phyloP scores from a whole-genome alignment of 805 yeast genomes.

The Isabelozyma pseudorhagii region DNA sequence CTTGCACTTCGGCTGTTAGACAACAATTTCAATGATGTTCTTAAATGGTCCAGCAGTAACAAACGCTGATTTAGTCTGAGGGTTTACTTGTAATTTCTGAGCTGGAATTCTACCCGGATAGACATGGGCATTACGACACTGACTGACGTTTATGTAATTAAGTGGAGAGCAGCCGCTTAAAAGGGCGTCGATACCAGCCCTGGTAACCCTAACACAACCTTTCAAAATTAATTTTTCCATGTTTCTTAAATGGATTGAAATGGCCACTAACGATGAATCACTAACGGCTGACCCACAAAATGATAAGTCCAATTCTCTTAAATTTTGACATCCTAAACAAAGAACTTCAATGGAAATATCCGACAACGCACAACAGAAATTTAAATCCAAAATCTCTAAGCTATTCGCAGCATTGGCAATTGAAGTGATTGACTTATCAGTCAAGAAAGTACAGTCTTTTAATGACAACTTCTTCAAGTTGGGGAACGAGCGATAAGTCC shows the following conservation, averaged over 20 bases:
- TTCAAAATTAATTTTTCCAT: slow-evolving; percentile 51
- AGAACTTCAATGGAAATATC: slow-evolving; percentile 67
- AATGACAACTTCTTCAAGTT: slow-evolving; percentile 50
- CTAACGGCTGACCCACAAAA: slow-evolving; percentile 82
- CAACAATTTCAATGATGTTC: slow-evolving; percentile 55
- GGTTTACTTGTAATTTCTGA: slow-evolving; percentile 47
- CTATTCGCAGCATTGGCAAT: slow-evolving; percentile 60
- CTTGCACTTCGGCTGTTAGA: slow-evolving; percentile 20
- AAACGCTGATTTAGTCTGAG: slow-evolving; percentile 55
- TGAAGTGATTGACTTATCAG: slow-evolving; percentile 61
- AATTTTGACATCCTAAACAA: slow-evolving; percentile 59
- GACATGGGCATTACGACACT: slow-evolving; percentile 66
- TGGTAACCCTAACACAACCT: slow-evolving; percentile 74
- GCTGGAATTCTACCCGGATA: slow-evolving; percentile 63
- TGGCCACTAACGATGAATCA: slow-evolving; percentile 60
- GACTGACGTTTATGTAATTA: slow-evolving; percentile 57
- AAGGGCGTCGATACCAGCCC: slow-evolving; percentile 72
- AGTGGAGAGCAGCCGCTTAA: slow-evolving; percentile 54
- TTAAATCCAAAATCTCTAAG: slow-evolving; percentile 55
- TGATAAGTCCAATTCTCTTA: slow-evolving; percentile 54
- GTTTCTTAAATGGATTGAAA: slow-evolving; percentile 51
- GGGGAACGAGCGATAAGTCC: slow-evolving; percentile 59
- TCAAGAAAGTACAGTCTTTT: slow-evolving; percentile 71
- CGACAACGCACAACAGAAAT: slow-evolving; percentile 73
- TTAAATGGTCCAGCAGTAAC: slow-evolving; percentile 53